These are phyloP conservation scores for Leishmania braziliensis DNA, from an alignment of 208 protist species.

Conservation along the genomic window DNA sequence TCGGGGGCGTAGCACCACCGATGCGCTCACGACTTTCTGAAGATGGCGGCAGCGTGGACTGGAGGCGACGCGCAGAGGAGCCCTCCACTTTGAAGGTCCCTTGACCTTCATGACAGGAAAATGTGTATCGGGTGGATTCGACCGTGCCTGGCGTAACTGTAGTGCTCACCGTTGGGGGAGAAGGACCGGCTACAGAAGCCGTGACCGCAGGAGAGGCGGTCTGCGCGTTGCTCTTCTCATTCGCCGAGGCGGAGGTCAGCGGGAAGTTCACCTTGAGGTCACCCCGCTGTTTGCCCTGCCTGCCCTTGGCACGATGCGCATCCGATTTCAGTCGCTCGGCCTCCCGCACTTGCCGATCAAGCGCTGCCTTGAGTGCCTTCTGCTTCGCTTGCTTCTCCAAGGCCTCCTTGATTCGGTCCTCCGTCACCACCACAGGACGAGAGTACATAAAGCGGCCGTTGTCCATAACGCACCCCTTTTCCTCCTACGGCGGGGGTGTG, in stretches of 20 bases:
- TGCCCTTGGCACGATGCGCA: slow-evolving; percentile 24
- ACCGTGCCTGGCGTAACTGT: background rate
- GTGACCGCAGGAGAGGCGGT: background rate
- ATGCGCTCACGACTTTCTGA: slow-evolving; percentile 13
- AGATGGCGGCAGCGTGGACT: slow-evolving; percentile 16
- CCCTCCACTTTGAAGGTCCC: slow-evolving; percentile 38
- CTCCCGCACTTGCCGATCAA: slow-evolving; percentile 75
- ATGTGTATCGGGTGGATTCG: slow-evolving; percentile 44
- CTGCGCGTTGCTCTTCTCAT: background rate
- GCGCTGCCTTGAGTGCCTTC: slow-evolving; percentile 53
- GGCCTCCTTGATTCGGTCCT: slow-evolving; percentile 63
- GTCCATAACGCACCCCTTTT: slow-evolving; percentile 8
- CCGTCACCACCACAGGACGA: slow-evolving; percentile 57
- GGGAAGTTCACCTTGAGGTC: slow-evolving; percentile 3
- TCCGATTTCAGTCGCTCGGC: slow-evolving; percentile 32
- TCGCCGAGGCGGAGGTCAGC: background rate
- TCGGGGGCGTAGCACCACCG: background rate
- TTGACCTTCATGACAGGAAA: slow-evolving; percentile 50
- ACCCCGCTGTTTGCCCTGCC: background rate
- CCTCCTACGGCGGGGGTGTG: background rate
- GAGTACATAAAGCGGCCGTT: slow-evolving; percentile 39
- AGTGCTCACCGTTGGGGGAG: background rate
- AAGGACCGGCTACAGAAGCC: background rate
- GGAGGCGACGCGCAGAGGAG: slow-evolving; percentile 2
- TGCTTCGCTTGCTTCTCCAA: slow-evolving; percentile 69